phyloP scores from a whole-genome alignment of 306 rosid genomes.

The Dalbergia cultrata region DNA sequence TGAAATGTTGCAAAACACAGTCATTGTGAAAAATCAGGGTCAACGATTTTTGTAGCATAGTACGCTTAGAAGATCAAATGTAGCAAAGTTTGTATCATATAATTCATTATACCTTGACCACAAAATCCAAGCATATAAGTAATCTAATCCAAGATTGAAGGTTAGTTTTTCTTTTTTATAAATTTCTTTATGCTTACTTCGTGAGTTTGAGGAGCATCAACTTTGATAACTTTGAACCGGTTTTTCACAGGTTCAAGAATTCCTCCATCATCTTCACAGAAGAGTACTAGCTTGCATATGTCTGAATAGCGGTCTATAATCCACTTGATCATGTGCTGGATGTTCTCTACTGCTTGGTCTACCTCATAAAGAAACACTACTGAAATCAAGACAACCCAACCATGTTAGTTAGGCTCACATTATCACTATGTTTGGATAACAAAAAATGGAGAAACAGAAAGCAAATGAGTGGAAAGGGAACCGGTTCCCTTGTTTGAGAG shows the following conservation, averaged over 20 bases:
- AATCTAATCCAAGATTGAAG: background rate
- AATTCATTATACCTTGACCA: slow-evolving; percentile 7
- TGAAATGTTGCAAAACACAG: background rate
- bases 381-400: slow-evolving; percentile 51
- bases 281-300: slow-evolving; percentile 72
- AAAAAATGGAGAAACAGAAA: too few relatives aligned
- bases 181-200: slow-evolving; percentile 62
- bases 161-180: background rate
- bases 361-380: slow-evolving; percentile 77
- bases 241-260: slow-evolving; percentile 67
- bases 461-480: too few relatives aligned
- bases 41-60: slow-evolving; percentile 15
- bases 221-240: slow-evolving; percentile 64
- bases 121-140: background rate
- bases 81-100: background rate
- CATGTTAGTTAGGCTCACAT: slow-evolving; percentile 42
- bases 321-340: slow-evolving; percentile 89
- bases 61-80: background rate
- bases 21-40: slow-evolving; percentile 4
- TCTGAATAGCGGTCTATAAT: slow-evolving; percentile 83
- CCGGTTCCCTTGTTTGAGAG: too few relatives aligned
- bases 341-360: slow-evolving; percentile 73
- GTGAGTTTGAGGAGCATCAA: slow-evolving; percentile 73
- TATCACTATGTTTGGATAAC: background rate
- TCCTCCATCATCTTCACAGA: slow-evolving; percentile 73